Conservation (phyloP, 2,329 filamentous ascomycete genomes). For the Didymella segeticola region DNA sequence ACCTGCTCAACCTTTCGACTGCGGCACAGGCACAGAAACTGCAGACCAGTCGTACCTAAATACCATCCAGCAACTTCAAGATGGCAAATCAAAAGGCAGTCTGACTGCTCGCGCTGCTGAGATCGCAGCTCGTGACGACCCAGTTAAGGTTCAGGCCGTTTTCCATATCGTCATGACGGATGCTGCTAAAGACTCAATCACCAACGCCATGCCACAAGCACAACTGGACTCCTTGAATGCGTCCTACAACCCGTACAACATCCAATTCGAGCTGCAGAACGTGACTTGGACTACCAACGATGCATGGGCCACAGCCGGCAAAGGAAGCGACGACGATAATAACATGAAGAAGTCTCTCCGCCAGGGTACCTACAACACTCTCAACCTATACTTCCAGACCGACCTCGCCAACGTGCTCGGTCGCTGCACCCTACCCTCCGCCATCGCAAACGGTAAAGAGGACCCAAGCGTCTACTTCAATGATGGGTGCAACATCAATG, state of each 20-base stretch:
- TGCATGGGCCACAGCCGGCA: conserved; percentile 57
- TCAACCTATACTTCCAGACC: conserved; percentile 68
- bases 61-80: conserved; percentile 44
- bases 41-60: conserved; percentile 48
- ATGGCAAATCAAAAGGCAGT: conserved; percentile 34
- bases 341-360: conserved; percentile 62
- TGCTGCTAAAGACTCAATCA: conserved; percentile 46
- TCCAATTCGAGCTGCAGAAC: conserved; percentile 59
- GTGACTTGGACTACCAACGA: conserved; percentile 61
- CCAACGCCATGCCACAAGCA: conserved; percentile 49
- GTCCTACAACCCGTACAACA: conserved; percentile 58
- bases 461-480: conserved; percentile 53
- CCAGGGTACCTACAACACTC: conserved; percentile 59
- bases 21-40: conserved; percentile 49
- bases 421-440: conserved; percentile 59
- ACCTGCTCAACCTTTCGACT: conserved; percentile 51
- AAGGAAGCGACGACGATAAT: conserved; percentile 53
- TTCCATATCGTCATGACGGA: conserved; percentile 55
- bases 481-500: conserved; percentile 65
- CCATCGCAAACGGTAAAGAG: conserved; percentile 49
- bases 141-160: conserved; percentile 51
- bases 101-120: conserved; percentile 37
- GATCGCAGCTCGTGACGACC: conserved; percentile 31
- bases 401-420: conserved; percentile 60
- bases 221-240: conserved; percentile 52